These are phyloP conservation scores for Seiridium unicorne DNA, from an alignment of 2,329 filamentous ascomycete species.

Conservation along the genomic window DNA sequence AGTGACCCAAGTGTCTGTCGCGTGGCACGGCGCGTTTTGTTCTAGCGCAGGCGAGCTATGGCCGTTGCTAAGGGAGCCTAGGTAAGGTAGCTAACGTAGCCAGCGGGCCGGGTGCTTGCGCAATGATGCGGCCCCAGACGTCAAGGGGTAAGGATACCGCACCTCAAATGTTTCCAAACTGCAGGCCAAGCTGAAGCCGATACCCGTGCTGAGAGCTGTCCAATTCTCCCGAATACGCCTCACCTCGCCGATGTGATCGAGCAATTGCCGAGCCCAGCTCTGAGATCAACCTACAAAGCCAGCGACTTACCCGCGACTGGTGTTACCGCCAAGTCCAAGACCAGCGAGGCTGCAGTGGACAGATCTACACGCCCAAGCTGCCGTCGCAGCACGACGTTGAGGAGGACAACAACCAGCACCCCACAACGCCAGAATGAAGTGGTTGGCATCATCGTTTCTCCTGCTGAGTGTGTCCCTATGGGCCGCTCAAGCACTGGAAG, in stretches of 20 bases:
- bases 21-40: no score
- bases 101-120: background rate
- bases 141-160: background rate
- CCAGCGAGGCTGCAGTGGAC: slow-evolving; percentile 9
- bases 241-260: background rate
- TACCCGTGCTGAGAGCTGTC: background rate
- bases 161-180: slow-evolving; percentile 6
- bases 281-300: background rate
- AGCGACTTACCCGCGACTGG: background rate
- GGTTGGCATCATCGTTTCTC: slow-evolving; percentile 47
- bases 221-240: background rate
- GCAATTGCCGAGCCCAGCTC: background rate
- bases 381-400: slow-evolving; percentile 20
- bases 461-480: slow-evolving; percentile 53
- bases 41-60: no score
- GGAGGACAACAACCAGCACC: background rate
- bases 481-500: slow-evolving; percentile 56
- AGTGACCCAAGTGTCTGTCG: no score
- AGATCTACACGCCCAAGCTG: slow-evolving; percentile 25
- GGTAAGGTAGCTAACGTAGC: background rate
- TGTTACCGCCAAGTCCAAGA: background rate
- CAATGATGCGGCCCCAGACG: background rate
- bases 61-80: no score
- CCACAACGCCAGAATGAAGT: slow-evolving; percentile 47
- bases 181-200: background rate